Evolutionary conservation across 1,139 yeast species (phyloP).

Genomic region (Yamadazyma triangularis): DNA sequence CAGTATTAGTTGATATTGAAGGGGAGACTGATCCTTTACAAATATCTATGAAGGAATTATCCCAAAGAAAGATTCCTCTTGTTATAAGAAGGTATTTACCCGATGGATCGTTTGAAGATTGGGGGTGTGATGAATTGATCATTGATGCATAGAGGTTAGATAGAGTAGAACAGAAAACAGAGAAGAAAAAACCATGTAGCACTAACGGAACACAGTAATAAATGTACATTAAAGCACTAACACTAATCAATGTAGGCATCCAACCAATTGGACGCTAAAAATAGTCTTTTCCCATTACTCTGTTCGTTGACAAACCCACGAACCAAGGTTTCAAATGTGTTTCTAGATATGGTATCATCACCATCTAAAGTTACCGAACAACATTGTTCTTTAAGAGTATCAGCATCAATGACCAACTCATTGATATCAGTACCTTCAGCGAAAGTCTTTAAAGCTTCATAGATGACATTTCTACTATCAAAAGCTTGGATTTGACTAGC

Average conservation of each 20-base stretch:
- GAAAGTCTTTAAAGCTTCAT: conserved; percentile 61
- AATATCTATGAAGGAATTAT: conserved; percentile 93
- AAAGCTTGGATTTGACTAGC: conserved; percentile 53
- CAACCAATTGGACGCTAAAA: conserved; percentile 57
- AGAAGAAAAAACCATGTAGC: neutral
- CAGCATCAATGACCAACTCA: conserved; percentile 43
- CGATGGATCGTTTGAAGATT: conserved; percentile 95
- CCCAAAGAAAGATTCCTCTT: conserved; percentile 91
- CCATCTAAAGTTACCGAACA: conserved; percentile 44
- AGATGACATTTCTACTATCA: conserved; percentile 57
- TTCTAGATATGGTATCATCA: conserved; percentile 49
- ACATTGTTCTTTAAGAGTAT: conserved; percentile 46
- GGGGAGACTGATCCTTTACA: conserved; percentile 99
- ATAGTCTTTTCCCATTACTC: conserved; percentile 52
- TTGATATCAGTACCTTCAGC: conserved; percentile 24
- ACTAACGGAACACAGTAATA: neutral
- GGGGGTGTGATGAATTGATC: conserved; percentile 98
- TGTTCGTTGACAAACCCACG: conserved; percentile 55
- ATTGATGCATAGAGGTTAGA: conserved; percentile 56
- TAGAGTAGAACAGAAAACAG: neutral
- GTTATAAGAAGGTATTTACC: conserved; percentile 95
- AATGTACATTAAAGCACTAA: too few species aligned
- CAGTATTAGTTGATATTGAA: conserved; percentile 94
- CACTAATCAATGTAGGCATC: conserved; percentile 50
- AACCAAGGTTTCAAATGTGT: conserved; percentile 49